phyloP scores from a whole-genome alignment of 148 eudicot species.

The Rhododendron mucronatum region DNA sequence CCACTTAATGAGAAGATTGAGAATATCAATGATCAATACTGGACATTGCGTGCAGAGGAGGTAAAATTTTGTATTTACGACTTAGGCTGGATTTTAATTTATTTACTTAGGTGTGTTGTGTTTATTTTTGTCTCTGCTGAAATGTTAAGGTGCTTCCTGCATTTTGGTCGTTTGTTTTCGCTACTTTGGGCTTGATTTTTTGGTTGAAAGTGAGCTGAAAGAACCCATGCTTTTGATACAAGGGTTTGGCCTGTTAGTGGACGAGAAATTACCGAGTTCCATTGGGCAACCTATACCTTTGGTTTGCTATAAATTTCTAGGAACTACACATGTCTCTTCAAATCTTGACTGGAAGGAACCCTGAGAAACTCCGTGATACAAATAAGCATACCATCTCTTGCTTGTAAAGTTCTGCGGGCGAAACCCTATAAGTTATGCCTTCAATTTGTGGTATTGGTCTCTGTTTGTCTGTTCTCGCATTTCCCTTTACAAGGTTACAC shows the following conservation, averaged over 20 bases:
- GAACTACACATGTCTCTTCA: background rate
- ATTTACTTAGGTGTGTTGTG: background rate
- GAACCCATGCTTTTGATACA: background rate
- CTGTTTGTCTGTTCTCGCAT: background rate
- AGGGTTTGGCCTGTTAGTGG: background rate
- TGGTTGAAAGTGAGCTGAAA: background rate
- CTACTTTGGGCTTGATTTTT: background rate
- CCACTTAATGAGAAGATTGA: conserved; percentile 24
- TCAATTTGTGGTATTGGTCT: background rate
- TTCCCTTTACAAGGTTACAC: background rate
- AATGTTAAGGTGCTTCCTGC: conserved; percentile 4
- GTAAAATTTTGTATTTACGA: background rate
- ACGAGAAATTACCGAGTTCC: background rate
- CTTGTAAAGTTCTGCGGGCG: background rate
- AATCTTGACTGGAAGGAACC: background rate
- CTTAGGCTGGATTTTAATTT: background rate
- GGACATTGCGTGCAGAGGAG: conserved; percentile 33
- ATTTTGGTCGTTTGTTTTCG: background rate
- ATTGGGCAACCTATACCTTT: background rate
- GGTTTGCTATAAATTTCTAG: background rate
- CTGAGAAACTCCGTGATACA: background rate
- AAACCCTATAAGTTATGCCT: background rate
- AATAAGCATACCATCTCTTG: background rate
- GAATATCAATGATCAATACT: conserved; percentile 28
- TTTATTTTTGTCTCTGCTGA: background rate